A percentile compares a stretch with the other conserved stretches of the same genome.
These are phyloP conservation scores for Aegilops longissima DNA, from an alignment of 176 grass and related monocot genomes.

Conservation along the genomic window DNA sequence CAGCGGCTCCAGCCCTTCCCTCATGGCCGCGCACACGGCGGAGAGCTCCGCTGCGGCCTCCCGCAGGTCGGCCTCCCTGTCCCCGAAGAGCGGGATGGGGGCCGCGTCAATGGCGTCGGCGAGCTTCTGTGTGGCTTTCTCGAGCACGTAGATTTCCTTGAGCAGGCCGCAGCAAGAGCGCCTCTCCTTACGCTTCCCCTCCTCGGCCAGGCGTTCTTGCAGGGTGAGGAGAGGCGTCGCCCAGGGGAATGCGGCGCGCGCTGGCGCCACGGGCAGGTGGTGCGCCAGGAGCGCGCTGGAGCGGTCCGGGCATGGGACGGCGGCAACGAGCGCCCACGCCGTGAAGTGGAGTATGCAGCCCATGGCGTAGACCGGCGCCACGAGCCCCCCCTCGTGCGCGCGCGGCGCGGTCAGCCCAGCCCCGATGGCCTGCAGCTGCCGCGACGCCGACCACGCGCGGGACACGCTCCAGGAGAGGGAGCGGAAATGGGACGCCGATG, in stretches of 20 bases:
- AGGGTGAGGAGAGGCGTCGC: conserved; percentile 69
- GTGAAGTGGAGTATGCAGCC: conserved; percentile 73
- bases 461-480: conserved; percentile 97
- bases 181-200: conserved; percentile 87
- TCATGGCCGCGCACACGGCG: conserved; percentile 53
- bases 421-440: conserved; percentile 82
- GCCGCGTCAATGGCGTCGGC: conserved; percentile 57
- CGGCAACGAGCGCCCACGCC: conserved; percentile 77
- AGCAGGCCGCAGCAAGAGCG: conserved; percentile 67
- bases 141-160: conserved; percentile 70
- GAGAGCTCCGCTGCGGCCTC: conserved; percentile 60
- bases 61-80: conserved; percentile 61
- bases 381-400: conserved; percentile 76
- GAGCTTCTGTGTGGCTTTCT: conserved; percentile 66
- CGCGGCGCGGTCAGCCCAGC: conserved; percentile 68
- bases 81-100: conserved; percentile 58
- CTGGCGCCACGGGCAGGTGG: conserved; percentile 52
- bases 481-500: conserved; percentile 66
- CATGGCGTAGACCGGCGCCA: conserved; percentile 77
- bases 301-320: conserved; percentile 90
- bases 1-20: conserved; percentile 77
- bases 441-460: conserved; percentile 77
- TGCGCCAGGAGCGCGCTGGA: conserved; percentile 55
- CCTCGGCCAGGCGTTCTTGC: conserved; percentile 78
- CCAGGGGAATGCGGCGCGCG: conserved; percentile 65